Conservation (phyloP, 805 yeast species). For the Ogataea zsoltii region DNA sequence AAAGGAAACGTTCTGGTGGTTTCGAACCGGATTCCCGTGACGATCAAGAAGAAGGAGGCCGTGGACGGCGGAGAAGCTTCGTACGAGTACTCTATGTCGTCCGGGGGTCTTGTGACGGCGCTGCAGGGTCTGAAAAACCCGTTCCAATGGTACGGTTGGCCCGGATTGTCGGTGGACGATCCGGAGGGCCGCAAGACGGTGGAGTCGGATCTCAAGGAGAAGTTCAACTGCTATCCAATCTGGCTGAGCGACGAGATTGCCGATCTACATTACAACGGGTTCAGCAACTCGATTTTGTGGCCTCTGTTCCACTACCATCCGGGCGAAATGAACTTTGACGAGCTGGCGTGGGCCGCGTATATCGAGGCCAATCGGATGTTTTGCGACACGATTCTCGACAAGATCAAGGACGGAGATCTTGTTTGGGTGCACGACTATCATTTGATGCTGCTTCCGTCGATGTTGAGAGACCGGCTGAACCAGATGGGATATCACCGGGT, state of each 20-base stretch:
- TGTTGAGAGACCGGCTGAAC: slow-evolving; percentile 68
- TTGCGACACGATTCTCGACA: slow-evolving; percentile 69
- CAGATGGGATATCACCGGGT: slow-evolving; percentile 50
- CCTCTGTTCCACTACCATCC: slow-evolving; percentile 98
- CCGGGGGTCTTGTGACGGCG: slow-evolving; percentile 97
- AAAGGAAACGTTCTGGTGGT: slow-evolving; percentile 82
- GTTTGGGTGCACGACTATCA: slow-evolving; percentile 99
- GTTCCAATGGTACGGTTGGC: slow-evolving; percentile 99
- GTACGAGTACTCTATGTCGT: slow-evolving; percentile 87
- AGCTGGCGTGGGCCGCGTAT: slow-evolving; percentile 96
- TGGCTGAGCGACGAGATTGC: slow-evolving; percentile 87
- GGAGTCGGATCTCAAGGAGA: slow-evolving; percentile 63
- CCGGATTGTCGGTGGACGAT: slow-evolving; percentile 84
- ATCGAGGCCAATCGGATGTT: slow-evolving; percentile 86
- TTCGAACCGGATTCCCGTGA: slow-evolving; percentile 93
- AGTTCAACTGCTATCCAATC: slow-evolving; percentile 89
- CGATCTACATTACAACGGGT: slow-evolving; percentile 95
- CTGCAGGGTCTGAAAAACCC: slow-evolving; percentile 86
- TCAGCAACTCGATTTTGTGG: slow-evolving; percentile 93
- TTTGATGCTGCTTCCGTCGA: slow-evolving; percentile 88
- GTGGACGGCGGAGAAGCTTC: slow-evolving; percentile 43
- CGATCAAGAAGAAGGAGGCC: slow-evolving; percentile 55
- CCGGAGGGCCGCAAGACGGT: slow-evolving; percentile 65
- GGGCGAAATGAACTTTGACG: slow-evolving; percentile 98
- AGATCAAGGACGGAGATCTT: slow-evolving; percentile 77